Conservation (phyloP, 331 rosid genomes). For the Malus hybrid region DNA sequence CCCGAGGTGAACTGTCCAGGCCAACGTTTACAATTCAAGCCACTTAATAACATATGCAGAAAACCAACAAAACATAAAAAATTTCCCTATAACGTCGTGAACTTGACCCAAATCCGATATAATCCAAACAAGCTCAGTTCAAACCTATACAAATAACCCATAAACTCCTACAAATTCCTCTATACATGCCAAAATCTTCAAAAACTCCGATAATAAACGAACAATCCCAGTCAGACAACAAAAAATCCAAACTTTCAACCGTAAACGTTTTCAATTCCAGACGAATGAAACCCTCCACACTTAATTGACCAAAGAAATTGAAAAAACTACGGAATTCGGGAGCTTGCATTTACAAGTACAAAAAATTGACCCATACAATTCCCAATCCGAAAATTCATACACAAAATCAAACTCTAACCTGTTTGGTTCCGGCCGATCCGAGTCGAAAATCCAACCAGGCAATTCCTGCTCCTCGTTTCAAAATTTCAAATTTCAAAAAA, state of each 20-base stretch:
- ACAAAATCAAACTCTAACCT: slow-evolving; percentile 22
- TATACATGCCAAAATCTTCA: not conserved
- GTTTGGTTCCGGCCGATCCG: slow-evolving; percentile 24
- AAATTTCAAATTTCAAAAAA: not conserved
- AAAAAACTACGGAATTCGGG: not conserved
- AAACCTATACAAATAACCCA: not conserved
- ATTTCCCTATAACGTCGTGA: not conserved
- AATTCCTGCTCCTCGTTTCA: not conserved
- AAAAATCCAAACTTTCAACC: not conserved
- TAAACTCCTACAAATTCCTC: not conserved
- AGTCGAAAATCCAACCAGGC: slow-evolving; percentile 13
- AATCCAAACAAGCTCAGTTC: not conserved
- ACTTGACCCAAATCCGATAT: not conserved
- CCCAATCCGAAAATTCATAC: not conserved
- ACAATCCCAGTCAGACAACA: not conserved
- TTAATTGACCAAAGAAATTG: not conserved
- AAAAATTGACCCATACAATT: not conserved
- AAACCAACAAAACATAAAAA: not conserved
- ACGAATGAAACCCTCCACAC: not conserved
- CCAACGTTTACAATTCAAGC: not conserved
- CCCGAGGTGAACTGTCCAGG: not conserved
- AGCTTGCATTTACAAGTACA: not conserved
- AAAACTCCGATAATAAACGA: not conserved
- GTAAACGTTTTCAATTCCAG: not conserved
- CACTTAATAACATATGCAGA: not conserved